Conservation (phyloP, 805 yeast species). For the Candida endomychidarum region DNA sequence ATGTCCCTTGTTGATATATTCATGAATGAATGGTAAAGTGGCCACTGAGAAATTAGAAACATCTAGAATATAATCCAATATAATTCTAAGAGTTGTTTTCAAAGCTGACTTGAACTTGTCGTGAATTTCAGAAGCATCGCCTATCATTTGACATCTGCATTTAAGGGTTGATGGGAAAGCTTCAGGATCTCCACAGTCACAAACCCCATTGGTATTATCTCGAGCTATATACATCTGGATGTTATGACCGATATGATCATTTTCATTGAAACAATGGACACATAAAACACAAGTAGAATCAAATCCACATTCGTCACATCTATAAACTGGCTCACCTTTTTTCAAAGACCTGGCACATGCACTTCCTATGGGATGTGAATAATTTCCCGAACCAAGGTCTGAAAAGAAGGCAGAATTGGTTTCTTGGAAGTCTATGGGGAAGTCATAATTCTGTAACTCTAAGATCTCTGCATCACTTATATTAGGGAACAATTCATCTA, state of each 20-base stretch:
- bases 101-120: slow-evolving; percentile 20
- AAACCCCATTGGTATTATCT: slow-evolving; percentile 54
- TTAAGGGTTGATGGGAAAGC: slow-evolving; percentile 57
- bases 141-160: slow-evolving; percentile 43
- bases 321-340: slow-evolving; percentile 63
- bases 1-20: slow-evolving; percentile 25
- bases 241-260: slow-evolving; percentile 67
- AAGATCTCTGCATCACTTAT: slow-evolving; percentile 19
- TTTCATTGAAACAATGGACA: slow-evolving; percentile 65
- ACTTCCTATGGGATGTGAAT: slow-evolving; percentile 54
- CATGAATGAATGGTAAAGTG: slow-evolving; percentile 42
- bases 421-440: slow-evolving; percentile 6
- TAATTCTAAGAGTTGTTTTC: slow-evolving; percentile 28
- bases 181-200: slow-evolving; percentile 72
- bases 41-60: slow-evolving; percentile 39
- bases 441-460: slow-evolving; percentile 14
- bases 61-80: slow-evolving; percentile 45
- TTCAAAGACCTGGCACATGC: slow-evolving; percentile 68
- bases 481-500: slow-evolving; percentile 35
- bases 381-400: slow-evolving; percentile 9
- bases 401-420: slow-evolving; percentile 17
- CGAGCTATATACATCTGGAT: slow-evolving; percentile 52
- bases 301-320: slow-evolving; percentile 74
- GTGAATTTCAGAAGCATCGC: slow-evolving; percentile 9
- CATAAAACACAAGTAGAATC: slow-evolving; percentile 81